Conservation (phyloP, 352 stramenopile species). For the Hyaloperonospora brassicae region DNA sequence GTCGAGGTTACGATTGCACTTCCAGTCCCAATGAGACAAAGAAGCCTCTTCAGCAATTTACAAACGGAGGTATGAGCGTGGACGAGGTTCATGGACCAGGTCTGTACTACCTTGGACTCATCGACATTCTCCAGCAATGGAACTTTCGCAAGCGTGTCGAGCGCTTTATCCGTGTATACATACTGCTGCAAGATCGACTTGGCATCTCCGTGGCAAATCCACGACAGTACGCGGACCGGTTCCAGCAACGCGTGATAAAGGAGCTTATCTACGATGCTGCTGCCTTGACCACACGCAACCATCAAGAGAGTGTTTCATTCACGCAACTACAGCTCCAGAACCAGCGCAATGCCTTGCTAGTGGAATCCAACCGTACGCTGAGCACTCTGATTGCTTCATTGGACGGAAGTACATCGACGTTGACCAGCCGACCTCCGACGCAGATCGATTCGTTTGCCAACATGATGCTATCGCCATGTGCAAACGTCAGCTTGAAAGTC, state of each 20-base stretch:
- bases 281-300: conserved; percentile 13
- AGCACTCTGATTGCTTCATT: conserved; percentile 53
- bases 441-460: conserved; percentile 12
- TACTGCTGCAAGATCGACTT: conserved; percentile 60
- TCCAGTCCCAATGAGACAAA: conserved; percentile 19
- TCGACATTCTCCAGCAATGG: conserved; percentile 94
- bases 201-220: conserved; percentile 71
- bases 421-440: conserved; percentile 19
- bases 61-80: conserved; percentile 54
- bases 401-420: conserved; percentile 19
- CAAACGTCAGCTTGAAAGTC: conserved; percentile 3
- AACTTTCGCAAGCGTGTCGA: conserved; percentile 89
- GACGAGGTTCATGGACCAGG: conserved; percentile 86
- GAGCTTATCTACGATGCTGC: conserved; percentile 65
- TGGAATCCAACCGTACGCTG: conserved; percentile 37
- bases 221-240: conserved; percentile 63
- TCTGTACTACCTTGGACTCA: conserved; percentile 92
- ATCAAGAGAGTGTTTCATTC: conserved; percentile 29
- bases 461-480: conserved; percentile 14
- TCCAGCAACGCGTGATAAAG: conserved; percentile 64
- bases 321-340: conserved; percentile 38
- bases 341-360: conserved; percentile 31
- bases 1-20: conserved; percentile 11
- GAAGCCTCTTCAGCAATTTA: conserved; percentile 44
- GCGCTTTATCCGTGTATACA: conserved; percentile 67